Evolutionary conservation across 2,329 filamentous ascomycete species (phyloP), one percentile per base, ranked within the genome.

Genomic region (Fusarium falciforme): DNA sequence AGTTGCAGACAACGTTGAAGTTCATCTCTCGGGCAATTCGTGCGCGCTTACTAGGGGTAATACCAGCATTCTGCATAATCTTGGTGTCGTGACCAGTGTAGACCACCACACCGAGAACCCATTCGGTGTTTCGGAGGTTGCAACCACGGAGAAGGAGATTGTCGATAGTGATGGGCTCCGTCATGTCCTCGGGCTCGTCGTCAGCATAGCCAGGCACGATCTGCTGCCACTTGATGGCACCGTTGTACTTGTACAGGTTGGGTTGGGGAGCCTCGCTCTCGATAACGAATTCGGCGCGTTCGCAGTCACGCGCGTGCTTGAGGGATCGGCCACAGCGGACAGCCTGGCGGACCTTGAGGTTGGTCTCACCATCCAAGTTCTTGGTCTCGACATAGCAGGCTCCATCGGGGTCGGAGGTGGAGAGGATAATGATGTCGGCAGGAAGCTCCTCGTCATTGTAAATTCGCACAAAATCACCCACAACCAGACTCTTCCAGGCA

Each of bases 321-420:
- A 99, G 88, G 55, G 90, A 87, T 62, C 93, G 92, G 14, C 95
- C 94, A 79, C 94, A 96, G 73, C 96, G 93, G 47, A 99, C 88
- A 22, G 96, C 94, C 79, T 96, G 94, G 68, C 96, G 93, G 71
- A 98, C 95, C 83, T 99, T 99, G 72, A 99, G 85, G 79, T 99
- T 99, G 3, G 96, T 99, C 84, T 99, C 96, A 60, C 96, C 96
- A 79, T 99, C 96, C 86, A 99, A 82, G 81, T 98, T 98, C 86
- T 98, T 99, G 3, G 96, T 99, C 84, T 99, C 96, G 25, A 99
- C 93, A 78, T 98, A 99, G 83, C 96, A 99, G 40, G 94, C 94
- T 60, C 96, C 96, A 77, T 99, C 96, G 1, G 93, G 89, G 77
- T 98, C 96, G 3, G 96, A 98, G 0, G 96, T 98, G 3, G 96